Conservation (phyloP, 192 early-diverging fungal genomes). For the Powellomyces hirtus region DNA sequence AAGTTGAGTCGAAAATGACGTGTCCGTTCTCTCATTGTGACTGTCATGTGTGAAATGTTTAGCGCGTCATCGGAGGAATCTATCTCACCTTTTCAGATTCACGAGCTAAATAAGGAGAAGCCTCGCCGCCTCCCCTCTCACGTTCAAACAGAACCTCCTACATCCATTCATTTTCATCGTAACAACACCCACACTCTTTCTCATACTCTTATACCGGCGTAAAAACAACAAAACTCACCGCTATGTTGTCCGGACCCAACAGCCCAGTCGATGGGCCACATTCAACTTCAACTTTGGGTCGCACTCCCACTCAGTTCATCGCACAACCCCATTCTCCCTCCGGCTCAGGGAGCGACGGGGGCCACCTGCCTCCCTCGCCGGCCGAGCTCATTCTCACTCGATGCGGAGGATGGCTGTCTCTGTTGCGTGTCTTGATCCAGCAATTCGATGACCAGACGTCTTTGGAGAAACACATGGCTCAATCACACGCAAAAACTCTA, state of each 20-base stretch:
- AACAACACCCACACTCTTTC: background rate
- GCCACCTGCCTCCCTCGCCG: conserved; percentile 10
- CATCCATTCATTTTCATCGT: no score
- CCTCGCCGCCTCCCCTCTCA: no score
- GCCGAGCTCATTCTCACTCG: conserved; percentile 18
- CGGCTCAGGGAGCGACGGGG: background rate
- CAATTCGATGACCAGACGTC: conserved; percentile 21
- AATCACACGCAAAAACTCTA: conserved; percentile 8
- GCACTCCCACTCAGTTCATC: conserved; percentile 6
- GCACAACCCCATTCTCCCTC: background rate
- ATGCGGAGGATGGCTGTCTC: conserved; percentile 23
- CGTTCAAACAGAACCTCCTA: background rate
- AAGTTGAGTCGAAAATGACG: no score
- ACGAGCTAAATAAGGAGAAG: no score
- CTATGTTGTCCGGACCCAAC: background rate
- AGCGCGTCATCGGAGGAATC: no score
- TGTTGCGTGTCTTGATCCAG: conserved; percentile 7
- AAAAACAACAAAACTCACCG: background rate
- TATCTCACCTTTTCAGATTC: no score
- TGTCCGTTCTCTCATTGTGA: no score
- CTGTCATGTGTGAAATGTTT: no score
- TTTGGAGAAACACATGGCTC: conserved; percentile 16
- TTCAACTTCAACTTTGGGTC: background rate
- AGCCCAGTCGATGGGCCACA: no score
- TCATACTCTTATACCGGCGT: background rate